phyloP scores from a whole-genome alignment of 108 stramenopile species.

The Nannochloropsis granulata region DNA sequence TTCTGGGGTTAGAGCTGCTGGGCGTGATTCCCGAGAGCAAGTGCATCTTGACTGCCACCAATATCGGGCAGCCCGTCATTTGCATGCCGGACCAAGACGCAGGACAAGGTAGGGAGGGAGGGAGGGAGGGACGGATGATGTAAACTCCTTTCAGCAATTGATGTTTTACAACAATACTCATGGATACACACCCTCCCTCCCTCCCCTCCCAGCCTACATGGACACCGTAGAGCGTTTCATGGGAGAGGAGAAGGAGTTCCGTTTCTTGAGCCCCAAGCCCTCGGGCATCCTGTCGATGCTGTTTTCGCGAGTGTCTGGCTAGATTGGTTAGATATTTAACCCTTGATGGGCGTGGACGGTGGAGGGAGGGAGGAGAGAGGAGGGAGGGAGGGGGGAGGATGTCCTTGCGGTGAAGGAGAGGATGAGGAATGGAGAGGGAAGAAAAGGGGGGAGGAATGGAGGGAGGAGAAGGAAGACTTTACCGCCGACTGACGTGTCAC shows the following conservation, averaged over 20 bases:
- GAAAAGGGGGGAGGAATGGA: too few species aligned
- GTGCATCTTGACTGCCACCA: conserved; percentile 48
- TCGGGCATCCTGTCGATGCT: not conserved
- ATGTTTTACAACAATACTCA: not conserved
- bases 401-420: too few species aligned
- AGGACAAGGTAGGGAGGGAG: conserved; percentile 20
- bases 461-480: too few species aligned
- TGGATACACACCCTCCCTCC: not conserved
- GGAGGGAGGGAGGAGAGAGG: too few species aligned
- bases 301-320: not conserved
- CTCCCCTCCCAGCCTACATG: conserved; percentile 1
- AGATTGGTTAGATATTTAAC: too few species aligned
- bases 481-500: too few species aligned
- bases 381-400: too few species aligned
- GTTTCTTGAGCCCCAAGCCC: conserved; percentile 4
- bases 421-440: too few species aligned
- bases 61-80: conserved; percentile 49
- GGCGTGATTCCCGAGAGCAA: conserved; percentile 51
- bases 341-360: too few species aligned
- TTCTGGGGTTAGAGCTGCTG: conserved; percentile 46
- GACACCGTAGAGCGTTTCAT: conserved; percentile 14
- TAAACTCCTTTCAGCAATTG: not conserved
- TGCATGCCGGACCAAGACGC: conserved; percentile 24
- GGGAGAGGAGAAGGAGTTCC: conserved; percentile 9
- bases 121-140: not conserved